phyloP scores from a whole-genome alignment of 2,329 filamentous ascomycete species.

The Penicillium sp. region DNA sequence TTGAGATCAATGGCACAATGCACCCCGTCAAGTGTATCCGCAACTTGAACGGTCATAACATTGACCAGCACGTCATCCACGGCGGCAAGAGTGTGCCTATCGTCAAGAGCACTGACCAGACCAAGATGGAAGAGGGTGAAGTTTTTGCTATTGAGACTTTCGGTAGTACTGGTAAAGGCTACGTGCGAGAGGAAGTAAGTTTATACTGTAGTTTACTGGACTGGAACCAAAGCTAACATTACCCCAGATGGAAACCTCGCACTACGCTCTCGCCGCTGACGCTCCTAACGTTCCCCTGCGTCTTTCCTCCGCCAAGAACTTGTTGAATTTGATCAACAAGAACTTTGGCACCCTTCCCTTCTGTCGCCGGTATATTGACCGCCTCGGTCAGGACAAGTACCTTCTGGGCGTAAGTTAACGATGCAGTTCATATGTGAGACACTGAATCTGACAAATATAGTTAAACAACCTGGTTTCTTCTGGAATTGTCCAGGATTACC shows the following conservation, averaged over 20 bases:
- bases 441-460: constrained; percentile 45
- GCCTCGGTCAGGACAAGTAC: constrained; percentile 92
- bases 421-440: background rate
- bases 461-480: constrained; percentile 80
- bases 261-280: constrained; percentile 75
- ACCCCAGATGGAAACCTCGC: constrained; percentile 69
- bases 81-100: constrained; percentile 90
- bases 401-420: constrained; percentile 68
- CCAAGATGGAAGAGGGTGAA: constrained; percentile 97
- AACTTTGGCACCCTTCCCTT: constrained; percentile 93
- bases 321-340: constrained; percentile 88
- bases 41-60: constrained; percentile 87
- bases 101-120: constrained; percentile 80
- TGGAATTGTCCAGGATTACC: constrained; percentile 87
- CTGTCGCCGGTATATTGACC: constrained; percentile 85
- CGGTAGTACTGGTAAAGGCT: constrained; percentile 86
- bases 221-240: constrained; percentile 6
- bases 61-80: constrained; percentile 85
- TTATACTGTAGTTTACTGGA: constrained; percentile 5
- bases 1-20: constrained; percentile 74
- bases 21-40: constrained; percentile 81
- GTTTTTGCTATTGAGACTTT: constrained; percentile 96
- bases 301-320: constrained; percentile 75
- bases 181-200: constrained; percentile 77
- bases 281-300: constrained; percentile 72